These are phyloP conservation scores for Eugenia klotzschiana DNA, from an alignment of 441 rosid species.

Conservation along the genomic window DNA sequence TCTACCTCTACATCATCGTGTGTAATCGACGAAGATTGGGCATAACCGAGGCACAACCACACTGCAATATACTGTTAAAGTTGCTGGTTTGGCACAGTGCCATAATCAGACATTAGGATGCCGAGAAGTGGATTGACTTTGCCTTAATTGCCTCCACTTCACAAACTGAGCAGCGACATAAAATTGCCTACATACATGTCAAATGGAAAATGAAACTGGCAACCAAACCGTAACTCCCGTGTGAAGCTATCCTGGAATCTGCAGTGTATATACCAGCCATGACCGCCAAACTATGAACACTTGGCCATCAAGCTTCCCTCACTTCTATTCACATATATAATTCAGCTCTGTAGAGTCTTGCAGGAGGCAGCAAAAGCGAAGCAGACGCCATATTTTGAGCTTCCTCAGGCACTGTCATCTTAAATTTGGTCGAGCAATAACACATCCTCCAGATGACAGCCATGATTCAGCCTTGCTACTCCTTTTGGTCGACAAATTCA, in stretches of 20 bases:
- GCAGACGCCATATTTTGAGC: not conserved
- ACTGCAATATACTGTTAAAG: not conserved
- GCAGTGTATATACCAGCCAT: not conserved
- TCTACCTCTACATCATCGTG: not conserved
- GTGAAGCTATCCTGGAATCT: not conserved
- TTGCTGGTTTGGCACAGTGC: not conserved
- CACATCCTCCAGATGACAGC: not conserved
- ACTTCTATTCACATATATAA: constrained; percentile 15
- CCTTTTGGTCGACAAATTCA: not conserved
- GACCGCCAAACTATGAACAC: constrained; percentile 14
- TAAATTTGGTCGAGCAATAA: not conserved
- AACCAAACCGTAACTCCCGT: not conserved
- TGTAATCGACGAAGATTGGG: not conserved
- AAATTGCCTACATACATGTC: not conserved
- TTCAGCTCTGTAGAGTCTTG: not conserved
- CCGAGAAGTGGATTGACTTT: not conserved
- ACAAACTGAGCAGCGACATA: not conserved
- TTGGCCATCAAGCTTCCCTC: constrained; percentile 3
- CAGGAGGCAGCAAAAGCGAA: not conserved
- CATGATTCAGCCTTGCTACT: not conserved
- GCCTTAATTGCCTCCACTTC: not conserved
- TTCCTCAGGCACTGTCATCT: not conserved
- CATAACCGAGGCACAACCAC: not conserved
- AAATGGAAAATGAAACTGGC: not conserved
- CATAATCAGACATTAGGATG: not conserved